Evolutionary conservation across 805 yeast genomes (phyloP).

Genomic region (Candida mattraensis): DNA sequence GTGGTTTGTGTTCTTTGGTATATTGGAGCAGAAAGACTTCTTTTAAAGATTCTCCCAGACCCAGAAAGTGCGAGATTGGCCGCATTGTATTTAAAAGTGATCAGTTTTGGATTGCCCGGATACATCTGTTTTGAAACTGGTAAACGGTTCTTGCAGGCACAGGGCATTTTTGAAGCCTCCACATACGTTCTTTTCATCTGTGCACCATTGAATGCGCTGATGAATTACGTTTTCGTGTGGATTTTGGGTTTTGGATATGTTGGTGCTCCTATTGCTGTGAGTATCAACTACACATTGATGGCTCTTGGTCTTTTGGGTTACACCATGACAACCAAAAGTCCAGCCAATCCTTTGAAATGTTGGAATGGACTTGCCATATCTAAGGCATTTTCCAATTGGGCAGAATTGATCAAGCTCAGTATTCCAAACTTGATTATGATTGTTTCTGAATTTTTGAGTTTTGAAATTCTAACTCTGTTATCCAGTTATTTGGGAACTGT

Average conservation of each 20-base stretch:
- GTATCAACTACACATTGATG: conserved; percentile 71
- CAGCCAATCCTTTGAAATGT: conserved; percentile 35
- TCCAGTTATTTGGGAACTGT: conserved; percentile 65
- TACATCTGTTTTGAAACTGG: conserved; percentile 65
- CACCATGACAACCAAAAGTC: conserved; percentile 46
- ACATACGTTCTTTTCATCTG: conserved; percentile 67
- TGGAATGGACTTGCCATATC: conserved; percentile 35
- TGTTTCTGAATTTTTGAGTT: conserved; percentile 76
- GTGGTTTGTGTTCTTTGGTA: conserved; percentile 66
- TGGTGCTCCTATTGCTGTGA: conserved; percentile 79
- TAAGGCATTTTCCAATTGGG: conserved; percentile 56
- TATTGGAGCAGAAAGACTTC: conserved; percentile 49
- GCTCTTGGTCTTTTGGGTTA: conserved; percentile 52
- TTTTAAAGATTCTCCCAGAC: conserved; percentile 45
- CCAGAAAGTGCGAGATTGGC: conserved; percentile 51
- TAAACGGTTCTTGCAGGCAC: conserved; percentile 72
- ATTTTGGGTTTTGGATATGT: conserved; percentile 60
- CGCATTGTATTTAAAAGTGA: conserved; percentile 52
- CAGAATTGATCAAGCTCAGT: conserved; percentile 59
- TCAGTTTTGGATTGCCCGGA: conserved; percentile 70
- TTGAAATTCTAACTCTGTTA: conserved; percentile 68
- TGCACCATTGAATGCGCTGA: conserved; percentile 70
- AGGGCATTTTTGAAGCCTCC: conserved; percentile 78
- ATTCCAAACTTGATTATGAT: conserved; percentile 78
- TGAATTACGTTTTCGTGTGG: conserved; percentile 76